Conservation (phyloP, 306 rosid genomes). For the Albizia julibrissin region DNA sequence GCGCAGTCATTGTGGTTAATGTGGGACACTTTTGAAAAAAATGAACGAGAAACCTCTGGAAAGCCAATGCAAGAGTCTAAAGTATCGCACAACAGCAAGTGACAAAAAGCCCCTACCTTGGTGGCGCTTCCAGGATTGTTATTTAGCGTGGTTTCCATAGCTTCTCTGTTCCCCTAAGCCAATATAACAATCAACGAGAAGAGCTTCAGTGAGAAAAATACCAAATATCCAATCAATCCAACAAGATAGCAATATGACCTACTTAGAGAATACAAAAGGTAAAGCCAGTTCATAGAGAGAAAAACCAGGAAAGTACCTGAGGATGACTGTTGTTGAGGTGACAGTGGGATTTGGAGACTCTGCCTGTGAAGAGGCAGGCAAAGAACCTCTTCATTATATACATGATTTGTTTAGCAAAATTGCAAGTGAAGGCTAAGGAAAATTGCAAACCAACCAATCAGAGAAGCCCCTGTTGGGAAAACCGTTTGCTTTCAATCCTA, state of each 20-base stretch:
- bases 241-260: conserved; percentile 16
- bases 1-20: conserved; percentile 5
- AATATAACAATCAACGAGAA: conserved; percentile 31
- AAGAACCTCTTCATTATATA: conserved; percentile 61
- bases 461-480: conserved; percentile 18
- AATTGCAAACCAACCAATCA: conserved; percentile 43
- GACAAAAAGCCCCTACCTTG: conserved; percentile 38
- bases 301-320: conserved; percentile 41
- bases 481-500: conserved; percentile 32
- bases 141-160: conserved; percentile 51
- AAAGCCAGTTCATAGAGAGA: background rate
- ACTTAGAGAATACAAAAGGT: conserved; percentile 7
- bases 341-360: conserved; percentile 30
- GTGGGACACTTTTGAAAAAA: background rate
- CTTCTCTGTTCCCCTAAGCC: conserved; percentile 47
- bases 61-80: conserved; percentile 10
- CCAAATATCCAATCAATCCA: conserved; percentile 14
- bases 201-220: conserved; percentile 28
- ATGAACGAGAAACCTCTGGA: background rate
- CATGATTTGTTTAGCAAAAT: conserved; percentile 29
- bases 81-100: background rate
- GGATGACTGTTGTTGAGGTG: conserved; percentile 37
- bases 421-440: conserved; percentile 67
- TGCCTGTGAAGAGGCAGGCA: conserved; percentile 48
- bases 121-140: conserved; percentile 35